phyloP scores from a whole-genome alignment of 208 protist genomes.

The Acanthamoeba castellanii region DNA sequence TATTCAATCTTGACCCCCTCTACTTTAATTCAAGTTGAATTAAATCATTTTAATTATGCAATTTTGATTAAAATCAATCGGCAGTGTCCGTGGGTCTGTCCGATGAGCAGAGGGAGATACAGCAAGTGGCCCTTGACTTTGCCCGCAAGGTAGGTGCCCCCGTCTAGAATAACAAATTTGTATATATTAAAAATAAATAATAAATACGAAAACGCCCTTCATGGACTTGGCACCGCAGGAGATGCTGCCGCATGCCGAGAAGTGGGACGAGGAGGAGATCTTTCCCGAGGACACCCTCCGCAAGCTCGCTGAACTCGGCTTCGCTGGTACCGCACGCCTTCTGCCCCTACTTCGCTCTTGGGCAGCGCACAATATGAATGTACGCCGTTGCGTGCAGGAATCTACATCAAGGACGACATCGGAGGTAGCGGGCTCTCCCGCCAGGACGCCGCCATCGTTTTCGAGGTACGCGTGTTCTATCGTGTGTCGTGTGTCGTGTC shows the following conservation, averaged over 20 bases:
- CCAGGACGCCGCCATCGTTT: conserved; percentile 88
- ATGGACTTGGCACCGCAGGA: conserved; percentile 64
- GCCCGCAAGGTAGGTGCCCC: neutral
- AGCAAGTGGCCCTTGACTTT: conserved; percentile 57
- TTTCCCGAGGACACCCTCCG: conserved; percentile 89
- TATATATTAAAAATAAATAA: too few species aligned
- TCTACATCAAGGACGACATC: conserved; percentile 85
- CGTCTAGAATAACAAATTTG: too few species aligned
- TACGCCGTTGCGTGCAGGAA: neutral
- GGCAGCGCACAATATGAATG: neutral
- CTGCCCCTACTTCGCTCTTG: neutral
- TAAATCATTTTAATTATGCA: neutral
- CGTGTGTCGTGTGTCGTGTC: too few species aligned
- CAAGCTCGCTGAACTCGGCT: conserved; percentile 87
- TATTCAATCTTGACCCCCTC: neutral
- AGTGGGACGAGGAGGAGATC: conserved; percentile 89
- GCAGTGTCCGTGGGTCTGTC: conserved; percentile 50
- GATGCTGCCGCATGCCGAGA: conserved; percentile 84
- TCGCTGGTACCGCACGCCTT: conserved; percentile 81
- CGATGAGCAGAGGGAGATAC: conserved; percentile 32
- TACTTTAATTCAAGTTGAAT: neutral
- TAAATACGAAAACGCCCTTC: too few species aligned
- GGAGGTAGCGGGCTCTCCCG: conserved; percentile 87
- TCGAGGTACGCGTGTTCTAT: conserved; percentile 83
- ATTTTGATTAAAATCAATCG: neutral